Evolutionary conservation across 2,329 filamentous ascomycete species (phyloP).

Genomic region (Lizonia empirigonia): DNA sequence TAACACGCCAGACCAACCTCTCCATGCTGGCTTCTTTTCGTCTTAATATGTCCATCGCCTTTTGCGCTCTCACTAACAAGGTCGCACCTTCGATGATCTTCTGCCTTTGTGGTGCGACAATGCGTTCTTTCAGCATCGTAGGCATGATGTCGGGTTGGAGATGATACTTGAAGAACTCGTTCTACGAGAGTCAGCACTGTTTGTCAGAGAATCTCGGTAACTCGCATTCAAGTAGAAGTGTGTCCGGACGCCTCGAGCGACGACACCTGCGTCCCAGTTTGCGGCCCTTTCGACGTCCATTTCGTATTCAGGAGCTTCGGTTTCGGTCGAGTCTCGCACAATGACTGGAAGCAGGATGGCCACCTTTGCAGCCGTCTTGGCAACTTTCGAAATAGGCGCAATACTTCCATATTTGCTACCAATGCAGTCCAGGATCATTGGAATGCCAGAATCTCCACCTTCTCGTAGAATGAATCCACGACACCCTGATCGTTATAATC

Average conservation of each 20-base stretch:
- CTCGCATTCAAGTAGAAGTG: conserved; percentile 59
- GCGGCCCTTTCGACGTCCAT: conserved; percentile 58
- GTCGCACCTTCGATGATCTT: conserved; percentile 51
- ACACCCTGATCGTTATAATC: conserved; percentile 48
- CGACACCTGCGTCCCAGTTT: conserved; percentile 60
- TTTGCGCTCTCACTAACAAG: conserved; percentile 51
- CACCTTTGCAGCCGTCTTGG: conserved; percentile 56
- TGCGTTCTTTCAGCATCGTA: conserved; percentile 48
- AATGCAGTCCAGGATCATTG: conserved; percentile 42
- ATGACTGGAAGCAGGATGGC: conserved; percentile 67
- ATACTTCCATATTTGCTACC: conserved; percentile 39
- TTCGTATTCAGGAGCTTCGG: conserved; percentile 58
- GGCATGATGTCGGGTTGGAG: conserved; percentile 63
- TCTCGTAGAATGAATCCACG: conserved; percentile 36
- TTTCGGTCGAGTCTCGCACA: conserved; percentile 57
- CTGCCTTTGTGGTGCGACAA: conserved; percentile 51
- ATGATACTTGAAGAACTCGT: conserved; percentile 61
- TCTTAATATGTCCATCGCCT: conserved; percentile 52
- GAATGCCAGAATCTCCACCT: conserved; percentile 26
- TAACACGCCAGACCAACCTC: conserved; percentile 50
- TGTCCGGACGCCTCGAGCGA: conserved; percentile 60
- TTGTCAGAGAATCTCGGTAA: conserved; percentile 15
- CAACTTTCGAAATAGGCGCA: conserved; percentile 55
- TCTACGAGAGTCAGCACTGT: conserved; percentile 46
- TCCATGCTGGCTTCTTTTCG: conserved; percentile 54